Conservation (phyloP, 2,329 filamentous ascomycete genomes). For the Epicoccum sorghinum region DNA sequence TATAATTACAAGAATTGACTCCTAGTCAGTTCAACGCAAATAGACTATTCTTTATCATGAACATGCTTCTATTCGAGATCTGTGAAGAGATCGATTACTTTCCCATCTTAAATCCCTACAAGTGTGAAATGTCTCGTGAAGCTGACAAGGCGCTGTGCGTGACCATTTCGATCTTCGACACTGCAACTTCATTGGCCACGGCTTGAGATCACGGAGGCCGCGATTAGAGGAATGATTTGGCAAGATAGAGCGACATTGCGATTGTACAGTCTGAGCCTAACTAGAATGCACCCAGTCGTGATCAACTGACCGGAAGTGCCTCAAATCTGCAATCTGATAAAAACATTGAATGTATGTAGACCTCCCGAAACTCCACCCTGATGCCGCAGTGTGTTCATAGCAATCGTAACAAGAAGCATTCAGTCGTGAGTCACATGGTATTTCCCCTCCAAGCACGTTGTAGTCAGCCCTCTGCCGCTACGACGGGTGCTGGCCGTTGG, state of each 20-base stretch:
- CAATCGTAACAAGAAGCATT: constrained; percentile 2
- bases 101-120: too few species aligned
- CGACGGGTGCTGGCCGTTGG: constrained; percentile 29
- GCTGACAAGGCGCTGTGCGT: too few species aligned
- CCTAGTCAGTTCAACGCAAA: too few species aligned
- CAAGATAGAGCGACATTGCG: background rate
- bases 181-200: too few species aligned
- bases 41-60: too few species aligned
- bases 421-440: constrained; percentile 1
- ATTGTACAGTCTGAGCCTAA: background rate
- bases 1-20: too few species aligned
- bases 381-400: constrained; percentile 13
- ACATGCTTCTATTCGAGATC: too few species aligned
- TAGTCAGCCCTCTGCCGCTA: background rate
- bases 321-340: background rate
- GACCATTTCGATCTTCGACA: too few species aligned
- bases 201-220: too few species aligned
- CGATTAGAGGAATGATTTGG: background rate
- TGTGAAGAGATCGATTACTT: too few species aligned
- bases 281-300: background rate
- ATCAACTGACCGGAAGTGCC: background rate
- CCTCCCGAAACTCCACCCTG: constrained; percentile 9
- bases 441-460: background rate
- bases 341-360: constrained; percentile 3
- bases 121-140: too few species aligned